Percentiles rank a stretch among this genome's conserved stretches.
These are phyloP conservation scores for Trichoderma virens DNA, from an alignment of 495 filamentous ascomycete species.

Conservation along the genomic window DNA sequence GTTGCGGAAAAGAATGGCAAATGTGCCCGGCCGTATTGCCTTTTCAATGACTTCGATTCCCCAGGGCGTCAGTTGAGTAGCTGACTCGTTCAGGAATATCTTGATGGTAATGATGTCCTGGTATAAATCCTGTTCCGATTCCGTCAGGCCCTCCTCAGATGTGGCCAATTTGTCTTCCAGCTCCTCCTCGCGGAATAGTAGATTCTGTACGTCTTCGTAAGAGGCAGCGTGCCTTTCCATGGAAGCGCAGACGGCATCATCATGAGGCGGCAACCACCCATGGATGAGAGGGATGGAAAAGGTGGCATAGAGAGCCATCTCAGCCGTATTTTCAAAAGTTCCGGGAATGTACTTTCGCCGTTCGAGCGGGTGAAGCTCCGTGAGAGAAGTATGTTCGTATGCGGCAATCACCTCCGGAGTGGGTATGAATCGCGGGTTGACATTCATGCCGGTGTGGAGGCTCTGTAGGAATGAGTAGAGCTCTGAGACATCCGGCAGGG, in stretches of 20 bases:
- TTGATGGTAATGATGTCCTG: constrained; percentile 78
- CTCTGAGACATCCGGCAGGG: constrained; percentile 76
- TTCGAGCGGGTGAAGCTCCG: constrained; percentile 34
- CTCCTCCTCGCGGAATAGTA: constrained; percentile 82
- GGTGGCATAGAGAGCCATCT: constrained; percentile 79
- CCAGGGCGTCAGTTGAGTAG: constrained; percentile 78
- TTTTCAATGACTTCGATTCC: constrained; percentile 66
- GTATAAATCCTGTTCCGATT: constrained; percentile 64
- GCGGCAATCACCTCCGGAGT: constrained; percentile 30
- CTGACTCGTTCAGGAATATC: constrained; percentile 64
- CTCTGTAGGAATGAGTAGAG: constrained; percentile 81
- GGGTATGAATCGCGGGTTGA: constrained; percentile 80
- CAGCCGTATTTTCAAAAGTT: constrained; percentile 71
- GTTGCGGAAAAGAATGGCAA: constrained; percentile 90
- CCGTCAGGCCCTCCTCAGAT: constrained; percentile 35
- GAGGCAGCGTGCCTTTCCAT: constrained; percentile 64
- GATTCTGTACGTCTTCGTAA: constrained; percentile 83
- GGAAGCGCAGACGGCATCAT: constrained; percentile 55
- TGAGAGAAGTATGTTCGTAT: constrained; percentile 35
- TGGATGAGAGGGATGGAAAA: constrained; percentile 88
- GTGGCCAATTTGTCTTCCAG: constrained; percentile 68
- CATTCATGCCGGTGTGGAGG: constrained; percentile 95
- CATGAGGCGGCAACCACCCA: constrained; percentile 72
- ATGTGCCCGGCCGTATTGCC: constrained; percentile 58
- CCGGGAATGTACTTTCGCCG: constrained; percentile 50